These are phyloP conservation scores for Solanum lycopersicoides DNA, from an alignment of 257 asterid genomes.

Conservation along the genomic window DNA sequence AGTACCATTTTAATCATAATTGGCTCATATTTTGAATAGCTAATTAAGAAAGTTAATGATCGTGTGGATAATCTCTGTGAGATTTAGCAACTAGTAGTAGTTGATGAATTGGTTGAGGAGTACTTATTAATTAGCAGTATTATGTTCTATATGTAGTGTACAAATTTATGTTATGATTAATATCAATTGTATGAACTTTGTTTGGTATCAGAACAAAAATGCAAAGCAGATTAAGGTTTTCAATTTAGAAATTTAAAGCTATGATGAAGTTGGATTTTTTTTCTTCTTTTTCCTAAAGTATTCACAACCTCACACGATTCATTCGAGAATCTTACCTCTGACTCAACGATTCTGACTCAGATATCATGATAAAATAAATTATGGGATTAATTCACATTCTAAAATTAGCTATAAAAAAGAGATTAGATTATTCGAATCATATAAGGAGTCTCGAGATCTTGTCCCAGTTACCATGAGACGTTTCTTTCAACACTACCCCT, in stretches of 20 bases:
- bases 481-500: neutral
- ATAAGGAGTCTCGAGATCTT: neutral
- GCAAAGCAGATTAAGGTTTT: neutral
- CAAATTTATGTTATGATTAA: neutral
- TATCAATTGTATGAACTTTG: neutral
- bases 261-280: neutral
- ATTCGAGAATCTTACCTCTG: neutral
- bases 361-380: too few relatives aligned
- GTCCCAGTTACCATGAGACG: neutral
- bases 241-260: neutral
- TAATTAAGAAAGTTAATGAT: neutral
- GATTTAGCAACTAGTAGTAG: neutral
- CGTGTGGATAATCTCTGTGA: neutral
- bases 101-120: neutral
- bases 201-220: neutral
- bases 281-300: too few relatives aligned
- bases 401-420: neutral
- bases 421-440: rapidly evolving
- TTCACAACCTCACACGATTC: neutral
- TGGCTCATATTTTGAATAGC: neutral
- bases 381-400: neutral
- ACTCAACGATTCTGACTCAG: too few relatives aligned
- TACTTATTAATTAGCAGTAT: neutral
- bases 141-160: neutral
- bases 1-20: neutral